Base-by-base conservation (phyloP, 495 filamentous ascomycete species). In the Aspergillus homomorphus region DNA sequence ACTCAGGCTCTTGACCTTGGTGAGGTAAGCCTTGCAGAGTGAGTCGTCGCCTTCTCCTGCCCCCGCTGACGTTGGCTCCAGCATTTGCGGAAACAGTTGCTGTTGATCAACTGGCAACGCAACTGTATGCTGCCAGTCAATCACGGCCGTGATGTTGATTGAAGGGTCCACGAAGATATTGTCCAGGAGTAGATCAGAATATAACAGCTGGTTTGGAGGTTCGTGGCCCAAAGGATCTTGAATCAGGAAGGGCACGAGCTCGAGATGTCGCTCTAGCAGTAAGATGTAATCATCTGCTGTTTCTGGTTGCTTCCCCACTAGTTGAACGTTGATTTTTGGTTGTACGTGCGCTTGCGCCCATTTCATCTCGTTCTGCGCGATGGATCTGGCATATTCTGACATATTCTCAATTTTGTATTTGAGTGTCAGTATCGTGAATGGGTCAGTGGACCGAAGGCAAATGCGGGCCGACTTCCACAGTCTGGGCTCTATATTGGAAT, bases 101-200 rank as follows among this genome's bases (percentile, higher is more conserved):
- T 38, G 33, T 14, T 10, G 33, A 38, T 14, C 5, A 14, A 51
- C 20, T 1, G 62, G 62, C 14, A 53, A 55, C 53, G 54, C 56
- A 10, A 53, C 23, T 44, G 62, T 56, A 18, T 53, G 61, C 56
- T 74, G 68, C 68, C 66, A 72, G 61, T 71, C 68, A 26, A 71
- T 69, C 38, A 74, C 59, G 26, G 53, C 24, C 19, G 64, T 68
- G 38, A 74, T 71, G 42, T 67, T 60, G 26, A 68, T 66, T 15
- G 57, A 51, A 18, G 68, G 66, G 53, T 74, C 65, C 18, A 72
- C 61, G 44, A 71, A 74, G 18, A 74, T 62, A 57, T 74, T 72
- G 43, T 71, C 66, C 30, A 69, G 68, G 59, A 68, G 64, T 19
- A 74, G 59, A 61, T 72, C 65, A 9, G 62, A 62, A 57, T 74